A percentile compares a stretch with the other conserved stretches of the same genome.
These are phyloP conservation scores for Chalciporus sphaerocephalus DNA, from an alignment of 768 basidiomycete species.

Conservation along the genomic window DNA sequence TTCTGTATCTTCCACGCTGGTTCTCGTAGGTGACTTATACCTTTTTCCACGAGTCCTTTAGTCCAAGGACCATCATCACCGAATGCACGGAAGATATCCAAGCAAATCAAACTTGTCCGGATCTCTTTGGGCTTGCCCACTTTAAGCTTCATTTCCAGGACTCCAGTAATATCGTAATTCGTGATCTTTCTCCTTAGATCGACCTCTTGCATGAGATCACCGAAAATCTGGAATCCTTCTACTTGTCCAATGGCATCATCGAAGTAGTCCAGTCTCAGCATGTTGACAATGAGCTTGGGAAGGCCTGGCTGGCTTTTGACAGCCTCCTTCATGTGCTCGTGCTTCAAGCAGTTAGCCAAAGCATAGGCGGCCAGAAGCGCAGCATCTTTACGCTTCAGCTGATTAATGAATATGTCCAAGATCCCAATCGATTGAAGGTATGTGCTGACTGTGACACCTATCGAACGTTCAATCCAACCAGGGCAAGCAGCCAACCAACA, in stretches of 20 bases:
- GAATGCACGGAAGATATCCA: slow-evolving; percentile 21
- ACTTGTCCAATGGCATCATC: slow-evolving; percentile 22
- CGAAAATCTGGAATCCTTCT: slow-evolving; percentile 25
- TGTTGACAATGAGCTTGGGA: slow-evolving; percentile 18
- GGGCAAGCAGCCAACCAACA: not conserved
- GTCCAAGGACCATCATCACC: slow-evolving; percentile 15
- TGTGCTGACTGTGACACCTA: slow-evolving; percentile 6
- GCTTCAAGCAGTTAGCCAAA: slow-evolving; percentile 12
- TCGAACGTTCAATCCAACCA: slow-evolving; percentile 1
- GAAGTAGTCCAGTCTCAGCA: slow-evolving; percentile 23
- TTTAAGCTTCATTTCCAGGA: slow-evolving; percentile 15
- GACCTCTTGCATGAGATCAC: slow-evolving; percentile 19
- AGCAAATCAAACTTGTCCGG: slow-evolving; percentile 21
- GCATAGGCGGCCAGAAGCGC: slow-evolving; percentile 23
- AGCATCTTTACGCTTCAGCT: slow-evolving; percentile 12
- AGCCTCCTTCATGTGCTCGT: slow-evolving; percentile 12
- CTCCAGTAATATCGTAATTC: slow-evolving; percentile 13
- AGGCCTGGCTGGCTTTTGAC: slow-evolving; percentile 8
- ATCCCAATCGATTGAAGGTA: slow-evolving; percentile 8
- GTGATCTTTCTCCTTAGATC: slow-evolving; percentile 13
- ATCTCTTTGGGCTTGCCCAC: slow-evolving; percentile 13
- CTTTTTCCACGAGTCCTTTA: slow-evolving; percentile 7
- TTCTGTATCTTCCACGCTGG: slow-evolving; percentile 18
- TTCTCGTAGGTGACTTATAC: slow-evolving; percentile 3
- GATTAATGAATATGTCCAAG: slow-evolving; percentile 11